phyloP scores from a whole-genome alignment of 2,329 filamentous ascomycete genomes.

The Ophiocordyceps sinensis region DNA sequence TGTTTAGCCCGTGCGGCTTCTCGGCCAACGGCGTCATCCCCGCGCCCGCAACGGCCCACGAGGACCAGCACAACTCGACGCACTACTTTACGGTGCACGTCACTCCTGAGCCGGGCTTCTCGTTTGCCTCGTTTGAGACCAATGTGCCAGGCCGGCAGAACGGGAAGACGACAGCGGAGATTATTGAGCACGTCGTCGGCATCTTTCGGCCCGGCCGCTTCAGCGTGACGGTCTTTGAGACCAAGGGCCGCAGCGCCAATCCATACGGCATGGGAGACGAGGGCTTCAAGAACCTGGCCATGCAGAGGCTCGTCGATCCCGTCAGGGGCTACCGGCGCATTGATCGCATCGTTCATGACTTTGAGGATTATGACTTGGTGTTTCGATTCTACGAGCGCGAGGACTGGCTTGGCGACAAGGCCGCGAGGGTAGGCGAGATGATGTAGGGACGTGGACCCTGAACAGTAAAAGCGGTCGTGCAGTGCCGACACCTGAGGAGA shows the following conservation, averaged over 20 bases:
- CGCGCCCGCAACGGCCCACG: constrained; percentile 37
- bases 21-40: constrained; percentile 94
- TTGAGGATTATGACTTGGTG: constrained; percentile 92
- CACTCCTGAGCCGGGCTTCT: constrained; percentile 92
- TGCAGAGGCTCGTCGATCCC: constrained; percentile 51
- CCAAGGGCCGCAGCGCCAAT: constrained; percentile 45
- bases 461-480: too few species aligned
- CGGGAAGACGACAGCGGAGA: constrained; percentile 75
- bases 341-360: constrained; percentile 91
- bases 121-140: constrained; percentile 95
- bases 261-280: constrained; percentile 25
- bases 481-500: too few species aligned
- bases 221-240: constrained; percentile 91
- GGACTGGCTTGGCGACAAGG: constrained; percentile 49
- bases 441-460: background rate
- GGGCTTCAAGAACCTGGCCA: constrained; percentile 19
- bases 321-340: constrained; percentile 79
- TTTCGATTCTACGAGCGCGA: constrained; percentile 94
- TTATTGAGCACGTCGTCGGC: constrained; percentile 83
- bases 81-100: constrained; percentile 99
- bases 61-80: constrained; percentile 31
- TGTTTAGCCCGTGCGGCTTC: constrained; percentile 94
- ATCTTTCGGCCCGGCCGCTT: constrained; percentile 98
- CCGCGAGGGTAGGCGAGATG: constrained; percentile 39
- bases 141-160: constrained; percentile 85